Conservation (phyloP, 345 rosid species). For the Salix caprea region DNA sequence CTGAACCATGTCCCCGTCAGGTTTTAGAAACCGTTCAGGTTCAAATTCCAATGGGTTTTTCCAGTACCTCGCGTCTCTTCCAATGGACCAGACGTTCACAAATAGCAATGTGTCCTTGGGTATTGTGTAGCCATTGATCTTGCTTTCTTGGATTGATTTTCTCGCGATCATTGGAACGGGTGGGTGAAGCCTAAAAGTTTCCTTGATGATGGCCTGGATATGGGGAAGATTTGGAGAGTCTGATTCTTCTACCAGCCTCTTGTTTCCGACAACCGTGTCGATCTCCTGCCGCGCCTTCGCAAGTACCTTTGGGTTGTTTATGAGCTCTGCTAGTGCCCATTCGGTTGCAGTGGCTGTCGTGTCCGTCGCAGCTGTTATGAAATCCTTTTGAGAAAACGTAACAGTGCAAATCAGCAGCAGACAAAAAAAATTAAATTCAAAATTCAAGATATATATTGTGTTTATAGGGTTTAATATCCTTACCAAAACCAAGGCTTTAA, state of each 20-base stretch:
- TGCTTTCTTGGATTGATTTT: slow-evolving; percentile 22
- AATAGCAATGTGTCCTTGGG: slow-evolving; percentile 27
- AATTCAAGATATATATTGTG: too few species aligned
- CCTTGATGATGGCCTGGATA: slow-evolving; percentile 41
- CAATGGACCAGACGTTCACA: slow-evolving; percentile 41
- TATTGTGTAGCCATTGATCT: slow-evolving; percentile 29
- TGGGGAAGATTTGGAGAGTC: slow-evolving; percentile 33
- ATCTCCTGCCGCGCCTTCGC: slow-evolving; percentile 38
- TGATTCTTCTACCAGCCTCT: slow-evolving; percentile 33
- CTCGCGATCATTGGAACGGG: slow-evolving; percentile 40
- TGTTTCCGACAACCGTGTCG: slow-evolving; percentile 23
- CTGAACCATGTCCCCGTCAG: background rate
- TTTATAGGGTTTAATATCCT: background rate
- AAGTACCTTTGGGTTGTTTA: slow-evolving; percentile 34
- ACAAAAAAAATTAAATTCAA: background rate
- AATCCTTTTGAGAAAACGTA: slow-evolving; percentile 23
- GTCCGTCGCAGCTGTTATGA: slow-evolving; percentile 46
- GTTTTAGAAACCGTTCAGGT: slow-evolving; percentile 36
- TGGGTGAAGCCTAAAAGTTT: slow-evolving; percentile 47
- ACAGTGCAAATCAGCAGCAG: background rate
- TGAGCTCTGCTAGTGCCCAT: slow-evolving; percentile 46
- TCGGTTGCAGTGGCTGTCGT: slow-evolving; percentile 36
- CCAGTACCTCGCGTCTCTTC: slow-evolving; percentile 42
- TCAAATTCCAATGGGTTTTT: slow-evolving; percentile 27
- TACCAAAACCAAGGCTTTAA: slow-evolving; percentile 38